Evolutionary conservation across 306 rosid species (phyloP).

Genomic region (Benincasa hispida): DNA sequence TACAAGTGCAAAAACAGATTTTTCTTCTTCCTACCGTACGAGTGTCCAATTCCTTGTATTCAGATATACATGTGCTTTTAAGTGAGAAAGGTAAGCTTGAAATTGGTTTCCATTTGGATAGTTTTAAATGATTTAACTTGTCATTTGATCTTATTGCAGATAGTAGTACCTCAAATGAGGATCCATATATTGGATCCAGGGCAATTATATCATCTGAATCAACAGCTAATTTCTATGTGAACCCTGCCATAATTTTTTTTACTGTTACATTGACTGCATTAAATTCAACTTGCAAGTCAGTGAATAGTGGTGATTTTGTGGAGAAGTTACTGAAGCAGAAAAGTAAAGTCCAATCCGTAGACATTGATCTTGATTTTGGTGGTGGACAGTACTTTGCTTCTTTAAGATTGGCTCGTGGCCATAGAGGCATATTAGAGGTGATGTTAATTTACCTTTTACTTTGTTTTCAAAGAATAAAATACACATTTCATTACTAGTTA

Average conservation of each 20-base stretch:
- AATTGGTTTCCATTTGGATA: slow-evolving; percentile 7
- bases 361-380: slow-evolving; percentile 66
- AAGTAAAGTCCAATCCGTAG: slow-evolving; percentile 39
- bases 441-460: background rate
- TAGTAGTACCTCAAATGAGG: slow-evolving; percentile 24
- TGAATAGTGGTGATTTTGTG: slow-evolving; percentile 67
- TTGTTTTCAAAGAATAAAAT: background rate
- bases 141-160: slow-evolving; percentile 24
- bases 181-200: slow-evolving; percentile 40
- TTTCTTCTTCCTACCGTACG: slow-evolving; percentile 83
- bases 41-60: slow-evolving; percentile 64
- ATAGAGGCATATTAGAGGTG: slow-evolving; percentile 74
- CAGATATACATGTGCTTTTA: slow-evolving; percentile 56
- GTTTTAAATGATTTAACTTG: slow-evolving; percentile 13
- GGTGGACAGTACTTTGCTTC: slow-evolving; percentile 56
- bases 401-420: slow-evolving; percentile 77
- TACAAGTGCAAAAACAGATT: slow-evolving; percentile 77
- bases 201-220: slow-evolving; percentile 54
- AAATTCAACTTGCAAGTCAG: slow-evolving; percentile 50
- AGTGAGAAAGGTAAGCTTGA: slow-evolving; percentile 64
- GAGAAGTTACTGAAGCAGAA: slow-evolving; percentile 73
- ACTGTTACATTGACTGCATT: slow-evolving; percentile 44
- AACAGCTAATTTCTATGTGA: slow-evolving; percentile 57
- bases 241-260: slow-evolving; percentile 64
- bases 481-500: background rate